Conservation (phyloP, 805 yeast genomes). For the Wickerhamiella sorbophila region DNA sequence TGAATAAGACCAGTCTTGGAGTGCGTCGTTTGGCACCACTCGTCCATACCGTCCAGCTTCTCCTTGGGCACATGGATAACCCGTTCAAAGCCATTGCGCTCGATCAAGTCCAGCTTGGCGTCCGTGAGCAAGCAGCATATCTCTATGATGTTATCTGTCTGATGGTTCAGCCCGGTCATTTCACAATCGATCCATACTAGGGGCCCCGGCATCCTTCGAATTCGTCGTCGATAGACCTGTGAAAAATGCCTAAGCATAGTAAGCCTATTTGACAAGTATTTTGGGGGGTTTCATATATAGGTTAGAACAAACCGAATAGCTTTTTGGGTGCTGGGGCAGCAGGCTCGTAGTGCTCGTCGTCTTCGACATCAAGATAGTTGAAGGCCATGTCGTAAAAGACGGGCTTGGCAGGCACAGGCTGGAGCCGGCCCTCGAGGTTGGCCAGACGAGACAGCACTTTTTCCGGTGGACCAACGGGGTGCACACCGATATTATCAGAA, state of each 20-base stretch:
- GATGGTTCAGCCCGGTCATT: slow-evolving; percentile 79
- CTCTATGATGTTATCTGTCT: slow-evolving; percentile 74
- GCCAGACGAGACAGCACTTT: slow-evolving; percentile 19
- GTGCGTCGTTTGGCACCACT: slow-evolving; percentile 81
- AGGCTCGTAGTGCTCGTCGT: neutral
- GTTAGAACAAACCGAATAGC: neutral
- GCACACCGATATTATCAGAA: slow-evolving; percentile 33
- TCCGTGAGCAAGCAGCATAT: slow-evolving; percentile 86
- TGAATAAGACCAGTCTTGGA: slow-evolving; percentile 59
- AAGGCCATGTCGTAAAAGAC: slow-evolving; percentile 83
- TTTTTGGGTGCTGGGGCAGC: neutral
- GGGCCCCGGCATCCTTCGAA: slow-evolving; percentile 14
- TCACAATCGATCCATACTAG: slow-evolving; percentile 96
- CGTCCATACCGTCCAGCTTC: slow-evolving; percentile 58
- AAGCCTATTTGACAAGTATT: too few relatives aligned
- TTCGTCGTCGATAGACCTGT: neutral
- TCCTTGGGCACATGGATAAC: slow-evolving; percentile 56
- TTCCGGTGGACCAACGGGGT: slow-evolving; percentile 24
- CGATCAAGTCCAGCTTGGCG: slow-evolving; percentile 56
- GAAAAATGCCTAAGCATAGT: neutral
- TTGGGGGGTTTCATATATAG: neutral
- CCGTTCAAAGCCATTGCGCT: slow-evolving; percentile 58
- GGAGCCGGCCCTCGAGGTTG: slow-evolving; percentile 27
- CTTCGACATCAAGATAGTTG: slow-evolving; percentile 47
- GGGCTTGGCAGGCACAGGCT: slow-evolving; percentile 67